Conservation (phyloP, 768 basidiomycete genomes). For the Gymnopilus junonius region DNA sequence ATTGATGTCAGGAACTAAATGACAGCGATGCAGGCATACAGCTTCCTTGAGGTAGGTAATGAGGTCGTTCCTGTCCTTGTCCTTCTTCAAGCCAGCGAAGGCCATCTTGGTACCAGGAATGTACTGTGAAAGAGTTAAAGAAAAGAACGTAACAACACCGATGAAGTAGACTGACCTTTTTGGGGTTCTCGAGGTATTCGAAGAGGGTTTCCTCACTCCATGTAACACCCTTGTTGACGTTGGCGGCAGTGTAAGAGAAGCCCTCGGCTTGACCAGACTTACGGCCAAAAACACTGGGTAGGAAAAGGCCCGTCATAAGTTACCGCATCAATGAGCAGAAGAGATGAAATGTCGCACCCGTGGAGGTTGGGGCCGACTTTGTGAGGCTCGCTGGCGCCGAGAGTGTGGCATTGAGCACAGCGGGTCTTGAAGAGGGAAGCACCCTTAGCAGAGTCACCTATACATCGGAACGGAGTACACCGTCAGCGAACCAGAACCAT, state of each 20-base stretch:
- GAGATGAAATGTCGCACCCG: constrained; percentile 57
- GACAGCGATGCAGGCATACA: constrained; percentile 44
- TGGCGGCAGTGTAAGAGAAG: constrained; percentile 93
- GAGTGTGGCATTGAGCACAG: constrained; percentile 93
- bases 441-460: constrained; percentile 88
- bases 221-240: constrained; percentile 89
- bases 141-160: neutral
- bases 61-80: constrained; percentile 95
- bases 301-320: constrained; percentile 10
- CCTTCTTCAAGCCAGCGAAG: constrained; percentile 98
- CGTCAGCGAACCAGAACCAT: neutral
- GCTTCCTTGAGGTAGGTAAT: constrained; percentile 81
- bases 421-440: constrained; percentile 96
- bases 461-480: neutral
- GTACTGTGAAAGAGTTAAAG: constrained; percentile 61
- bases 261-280: constrained; percentile 85
- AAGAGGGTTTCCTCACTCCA: constrained; percentile 93
- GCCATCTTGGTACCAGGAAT: constrained; percentile 99
- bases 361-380: constrained; percentile 96
- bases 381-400: constrained; percentile 75
- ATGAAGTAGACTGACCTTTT: constrained; percentile 67
- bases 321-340: neutral
- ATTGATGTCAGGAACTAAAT: neutral
- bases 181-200: constrained; percentile 96
- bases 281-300: constrained; percentile 76